Evolutionary conservation across 2,329 filamentous ascomycete species (phyloP).

Genomic region (Microascus cirrosus): DNA sequence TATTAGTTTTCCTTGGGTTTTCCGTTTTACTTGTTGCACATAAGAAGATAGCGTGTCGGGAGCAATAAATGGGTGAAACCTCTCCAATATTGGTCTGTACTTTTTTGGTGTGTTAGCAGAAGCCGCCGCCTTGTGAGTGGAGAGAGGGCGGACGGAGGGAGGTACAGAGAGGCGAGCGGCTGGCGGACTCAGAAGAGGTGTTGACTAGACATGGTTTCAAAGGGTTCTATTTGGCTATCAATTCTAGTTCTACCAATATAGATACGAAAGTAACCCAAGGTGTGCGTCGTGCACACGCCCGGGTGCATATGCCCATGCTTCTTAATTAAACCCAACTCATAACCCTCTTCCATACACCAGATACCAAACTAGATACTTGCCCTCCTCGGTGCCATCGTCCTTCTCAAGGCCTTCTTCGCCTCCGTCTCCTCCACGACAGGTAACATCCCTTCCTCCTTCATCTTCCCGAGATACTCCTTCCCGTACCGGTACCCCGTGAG

Average conservation of each 20-base stretch:
- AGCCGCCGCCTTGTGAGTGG: too few relatives aligned
- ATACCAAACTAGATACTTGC: slow-evolving; percentile 56
- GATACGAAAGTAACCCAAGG: too few relatives aligned
- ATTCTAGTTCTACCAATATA: too few relatives aligned
- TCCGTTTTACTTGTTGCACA: background rate
- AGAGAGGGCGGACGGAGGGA: too few relatives aligned
- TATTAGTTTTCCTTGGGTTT: background rate
- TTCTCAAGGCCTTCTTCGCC: slow-evolving; percentile 57
- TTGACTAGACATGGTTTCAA: too few relatives aligned
- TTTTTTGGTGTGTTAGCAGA: too few relatives aligned
- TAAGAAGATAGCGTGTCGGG: background rate
- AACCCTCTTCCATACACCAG: background rate
- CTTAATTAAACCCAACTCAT: background rate
- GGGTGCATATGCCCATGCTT: too few relatives aligned
- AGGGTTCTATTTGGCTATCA: too few relatives aligned
- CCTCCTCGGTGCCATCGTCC: slow-evolving; percentile 69
- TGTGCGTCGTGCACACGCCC: too few relatives aligned
- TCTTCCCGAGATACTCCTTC: slow-evolving; percentile 62
- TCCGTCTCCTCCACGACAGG: slow-evolving; percentile 60
- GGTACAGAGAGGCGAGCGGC: too few relatives aligned
- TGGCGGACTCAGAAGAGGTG: too few relatives aligned
- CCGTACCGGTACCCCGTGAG: slow-evolving; percentile 80
- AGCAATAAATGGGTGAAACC: background rate
- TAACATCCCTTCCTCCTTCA: slow-evolving; percentile 70
- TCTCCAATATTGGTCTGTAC: too few relatives aligned